phyloP scores from a whole-genome alignment of 441 rosid genomes.

The Iberis amara region DNA sequence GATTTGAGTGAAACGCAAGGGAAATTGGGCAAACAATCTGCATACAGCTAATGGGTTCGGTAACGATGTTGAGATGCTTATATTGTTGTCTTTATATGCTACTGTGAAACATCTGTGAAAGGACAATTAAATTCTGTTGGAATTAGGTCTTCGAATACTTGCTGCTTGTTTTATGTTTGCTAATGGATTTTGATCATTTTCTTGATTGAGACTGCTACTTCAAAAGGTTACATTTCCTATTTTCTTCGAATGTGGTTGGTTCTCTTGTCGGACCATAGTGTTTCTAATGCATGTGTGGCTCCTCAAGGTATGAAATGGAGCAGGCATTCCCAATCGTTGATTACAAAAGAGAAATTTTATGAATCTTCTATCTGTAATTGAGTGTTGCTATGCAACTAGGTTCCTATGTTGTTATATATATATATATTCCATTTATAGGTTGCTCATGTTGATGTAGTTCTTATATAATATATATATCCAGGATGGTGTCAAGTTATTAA shows the following conservation, averaged over 20 bases:
- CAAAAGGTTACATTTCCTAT: not conserved
- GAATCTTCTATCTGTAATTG: not conserved
- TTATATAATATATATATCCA: constrained; percentile 24
- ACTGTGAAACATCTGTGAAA: constrained; percentile 11
- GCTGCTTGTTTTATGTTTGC: not conserved
- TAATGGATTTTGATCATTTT: not conserved
- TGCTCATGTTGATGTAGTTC: constrained; percentile 1
- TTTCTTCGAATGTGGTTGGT: constrained; percentile 3
- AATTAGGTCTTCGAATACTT: not conserved
- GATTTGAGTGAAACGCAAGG: not conserved
- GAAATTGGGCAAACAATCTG: not conserved
- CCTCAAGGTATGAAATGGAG: not conserved
- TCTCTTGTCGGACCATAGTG: not conserved
- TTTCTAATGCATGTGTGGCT: not conserved
- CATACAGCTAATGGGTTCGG: not conserved
- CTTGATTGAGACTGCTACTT: constrained; percentile 1
- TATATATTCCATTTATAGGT: not conserved
- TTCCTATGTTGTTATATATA: not conserved
- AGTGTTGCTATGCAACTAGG: constrained; percentile 13
- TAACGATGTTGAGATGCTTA: constrained; percentile 2
- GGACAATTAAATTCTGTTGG: not conserved
- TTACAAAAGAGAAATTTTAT: not conserved
- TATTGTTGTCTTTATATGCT: not conserved
- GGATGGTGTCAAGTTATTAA: constrained; percentile 86
- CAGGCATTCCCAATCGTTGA: not conserved